Evolutionary conservation across 495 filamentous ascomycete species (phyloP).

Genomic region (Saxispiralis lemnorum): DNA sequence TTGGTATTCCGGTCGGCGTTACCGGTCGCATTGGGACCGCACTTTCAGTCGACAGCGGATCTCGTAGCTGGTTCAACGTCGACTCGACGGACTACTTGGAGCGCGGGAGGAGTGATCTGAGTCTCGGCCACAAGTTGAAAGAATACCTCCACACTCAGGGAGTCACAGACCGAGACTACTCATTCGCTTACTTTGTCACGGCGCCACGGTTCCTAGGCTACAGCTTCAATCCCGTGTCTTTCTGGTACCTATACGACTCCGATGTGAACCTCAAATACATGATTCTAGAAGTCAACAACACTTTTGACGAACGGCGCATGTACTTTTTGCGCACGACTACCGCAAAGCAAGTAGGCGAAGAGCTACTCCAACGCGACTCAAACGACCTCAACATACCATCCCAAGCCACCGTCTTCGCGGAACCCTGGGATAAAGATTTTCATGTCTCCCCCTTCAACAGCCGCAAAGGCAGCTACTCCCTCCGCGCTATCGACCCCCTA

Average conservation of each 20-base stretch:
- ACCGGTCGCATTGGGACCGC: slow-evolving; percentile 34
- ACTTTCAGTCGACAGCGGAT: slow-evolving; percentile 31
- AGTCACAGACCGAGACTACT: slow-evolving; percentile 25
- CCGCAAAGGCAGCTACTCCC: slow-evolving; percentile 40
- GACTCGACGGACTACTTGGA: slow-evolving; percentile 42
- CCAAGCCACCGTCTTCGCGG: slow-evolving; percentile 21
- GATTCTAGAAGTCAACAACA: slow-evolving; percentile 65
- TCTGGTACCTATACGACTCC: slow-evolving; percentile 60
- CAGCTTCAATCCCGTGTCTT: slow-evolving; percentile 59
- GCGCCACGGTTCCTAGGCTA: slow-evolving; percentile 53
- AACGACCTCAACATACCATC: neutral
- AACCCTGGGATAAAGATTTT: slow-evolving; percentile 48
- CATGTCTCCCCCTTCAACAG: slow-evolving; percentile 60
- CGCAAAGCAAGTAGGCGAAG: neutral
- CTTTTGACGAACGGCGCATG: slow-evolving; percentile 52
- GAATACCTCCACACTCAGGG: slow-evolving; percentile 37
- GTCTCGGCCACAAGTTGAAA: slow-evolving; percentile 40
- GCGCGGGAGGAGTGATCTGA: slow-evolving; percentile 29
- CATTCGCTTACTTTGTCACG: slow-evolving; percentile 50
- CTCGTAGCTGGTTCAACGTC: slow-evolving; percentile 36
- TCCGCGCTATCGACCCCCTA: slow-evolving; percentile 39
- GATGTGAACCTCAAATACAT: slow-evolving; percentile 42
- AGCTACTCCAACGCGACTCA: neutral
- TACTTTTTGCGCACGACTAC: slow-evolving; percentile 31
- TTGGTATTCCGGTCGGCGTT: slow-evolving; percentile 49